Evolutionary conservation across 2,329 filamentous ascomycete species (phyloP), one percentile per base, ranked within the genome.

Genomic region (Fusarium albidum): DNA sequence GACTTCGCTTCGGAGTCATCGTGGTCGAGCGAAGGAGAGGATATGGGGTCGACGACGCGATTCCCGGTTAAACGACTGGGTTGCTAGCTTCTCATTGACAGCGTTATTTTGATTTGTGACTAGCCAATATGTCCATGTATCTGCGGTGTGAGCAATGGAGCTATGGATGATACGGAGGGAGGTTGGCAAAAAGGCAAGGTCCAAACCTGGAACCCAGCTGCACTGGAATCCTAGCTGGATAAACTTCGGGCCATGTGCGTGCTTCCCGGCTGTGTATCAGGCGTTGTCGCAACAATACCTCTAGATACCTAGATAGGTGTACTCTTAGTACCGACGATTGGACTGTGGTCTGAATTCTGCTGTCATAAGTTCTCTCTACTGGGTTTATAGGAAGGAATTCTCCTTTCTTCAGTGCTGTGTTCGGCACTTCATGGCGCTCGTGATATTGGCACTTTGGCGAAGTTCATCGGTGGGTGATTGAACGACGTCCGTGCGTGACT

Each of bases 1-100:
- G 62, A 27, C 63, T 69, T 59, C 75, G 73, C 61, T 78, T 79
- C 35, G 71, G 71, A n/a, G 71, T 69, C 68, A 68, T 72, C 28
- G 35, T 45, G 39, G 21, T 55, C 27, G 17, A 31, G 34, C n/a
- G 38, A 21, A 21, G 40, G 18, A 28, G 32, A 26, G 26, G 34
- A 25, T 9, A 27, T 25, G 18, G 18, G 35, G 17, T 33, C 28
- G 39, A 42, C 34, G 42, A 39, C 35, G 38, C 47, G 46, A 28
- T 50, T 28, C 8, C 38, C 26, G 15, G 27, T 15, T 27, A 26
- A 27, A 9, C n/a, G 15, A 17, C 10, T 49, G 8, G 5, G 11
- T 25, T 28, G 21, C n/a, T 60, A 50, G 18, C 28, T 21, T 33
- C 42, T 41, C 49, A 58, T 54, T 31, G 39, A 35, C 11, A 15